Evolutionary conservation across 768 basidiomycete species (phyloP).

Genomic region (Tephrocybe sp.): DNA sequence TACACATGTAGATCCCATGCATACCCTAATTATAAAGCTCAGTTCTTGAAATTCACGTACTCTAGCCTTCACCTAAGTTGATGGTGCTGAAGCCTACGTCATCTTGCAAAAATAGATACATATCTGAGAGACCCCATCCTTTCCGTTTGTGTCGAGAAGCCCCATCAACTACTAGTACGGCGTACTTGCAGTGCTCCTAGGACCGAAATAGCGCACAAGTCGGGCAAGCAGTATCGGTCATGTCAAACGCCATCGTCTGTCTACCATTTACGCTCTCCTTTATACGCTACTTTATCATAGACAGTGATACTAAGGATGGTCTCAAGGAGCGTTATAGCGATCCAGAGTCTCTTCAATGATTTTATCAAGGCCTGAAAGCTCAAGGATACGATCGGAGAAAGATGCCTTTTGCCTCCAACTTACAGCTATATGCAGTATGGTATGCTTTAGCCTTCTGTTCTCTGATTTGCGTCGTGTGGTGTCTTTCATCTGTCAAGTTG

Average conservation of each 20-base stretch:
- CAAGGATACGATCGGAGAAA: conserved; percentile 72
- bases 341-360: conserved; percentile 38
- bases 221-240: no score
- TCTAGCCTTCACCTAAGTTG: not conserved
- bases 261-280: no score
- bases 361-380: conserved; percentile 74
- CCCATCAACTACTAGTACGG: no score
- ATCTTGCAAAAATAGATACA: no score
- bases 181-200: no score
- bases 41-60: not conserved
- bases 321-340: no score
- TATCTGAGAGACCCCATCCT: no score
- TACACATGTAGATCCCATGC: not conserved
- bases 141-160: not conserved
- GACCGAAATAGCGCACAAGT: no score
- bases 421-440: conserved; percentile 77
- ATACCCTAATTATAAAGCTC: not conserved
- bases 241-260: no score
- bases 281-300: no score
- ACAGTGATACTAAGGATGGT: no score
- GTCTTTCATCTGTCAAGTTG: not conserved
- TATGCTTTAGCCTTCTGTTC: conserved; percentile 41
- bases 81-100: not conserved
- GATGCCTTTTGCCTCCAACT: conserved; percentile 63
- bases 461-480: conserved; percentile 62